Base-by-base conservation (phyloP, 768 basidiomycete species). In the Termitomyces sp. region DNA sequence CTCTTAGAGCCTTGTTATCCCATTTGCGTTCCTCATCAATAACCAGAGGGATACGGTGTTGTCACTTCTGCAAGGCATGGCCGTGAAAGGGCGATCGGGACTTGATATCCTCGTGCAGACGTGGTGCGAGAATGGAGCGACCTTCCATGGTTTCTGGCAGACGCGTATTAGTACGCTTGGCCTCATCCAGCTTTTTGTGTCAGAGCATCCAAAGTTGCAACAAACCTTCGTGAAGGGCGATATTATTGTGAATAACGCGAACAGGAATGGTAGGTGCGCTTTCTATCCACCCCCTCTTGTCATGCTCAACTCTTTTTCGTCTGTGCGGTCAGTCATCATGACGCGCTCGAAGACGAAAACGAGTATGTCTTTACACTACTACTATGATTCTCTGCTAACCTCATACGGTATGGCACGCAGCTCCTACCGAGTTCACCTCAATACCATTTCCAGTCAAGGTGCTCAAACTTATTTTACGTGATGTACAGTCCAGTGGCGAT, bases 71-170 rank as follows among this genome's bases (percentile, higher is more conserved):
- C 92, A 95, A 63, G 74, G 81, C 12, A 86, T 83, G 61, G 74
- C 71, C 13, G 75, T 87, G 10, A 74, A 82, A 46, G 84, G 80
- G 22, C 79, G 84, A 29, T 79, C 80, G 0, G 92, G 83, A 0
- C 79, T 98, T n/a, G 87, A 94, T 59, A 81, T 98, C 47, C 77
- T 99, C n/a, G 80, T 98, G 27, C 83, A 87, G 55, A 87, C 90
- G 0, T 98, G 95, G 96, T 92, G 90, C 66, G 96, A 99, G 69
- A 95, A 94, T 64, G 87, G 88, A 13, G 90, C 93, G 70, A 92
- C 88, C 5, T 91, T 98, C 80, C 92, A 94, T 67, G 95, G 97
- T 31, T 93, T 88, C 71, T 98, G 96, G 95, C 87, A 92, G 10
- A 84, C 86, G 4, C 84, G 92, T 32, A 81, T 96, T 64, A 94